Conservation (phyloP, 148 eudicot species). For the Vaccinium myrtillus region DNA sequence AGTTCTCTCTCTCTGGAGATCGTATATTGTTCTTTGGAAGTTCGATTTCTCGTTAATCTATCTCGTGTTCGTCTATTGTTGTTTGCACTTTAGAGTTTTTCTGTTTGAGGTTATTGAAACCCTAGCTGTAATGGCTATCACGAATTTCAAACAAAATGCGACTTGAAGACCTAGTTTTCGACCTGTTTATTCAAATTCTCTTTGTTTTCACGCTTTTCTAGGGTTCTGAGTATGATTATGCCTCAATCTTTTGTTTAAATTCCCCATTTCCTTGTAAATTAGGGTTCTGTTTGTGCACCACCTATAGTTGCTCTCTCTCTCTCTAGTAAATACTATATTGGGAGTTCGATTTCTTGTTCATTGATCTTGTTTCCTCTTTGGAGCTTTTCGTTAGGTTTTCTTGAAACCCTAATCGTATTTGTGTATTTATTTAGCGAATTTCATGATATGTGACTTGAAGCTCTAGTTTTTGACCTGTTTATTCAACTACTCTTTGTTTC, state of each 20-base stretch:
- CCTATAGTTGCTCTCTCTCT: not conserved
- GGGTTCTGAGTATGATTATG: not conserved
- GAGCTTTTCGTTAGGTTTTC: not conserved
- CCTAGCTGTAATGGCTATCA: not conserved
- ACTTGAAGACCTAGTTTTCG: not conserved
- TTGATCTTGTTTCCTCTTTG: not conserved
- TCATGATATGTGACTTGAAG: not conserved
- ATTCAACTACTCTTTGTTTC: not conserved
- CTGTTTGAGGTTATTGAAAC: conserved; percentile 11
- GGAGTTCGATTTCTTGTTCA: not conserved
- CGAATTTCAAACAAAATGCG: not conserved
- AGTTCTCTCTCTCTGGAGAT: conserved; percentile 17
- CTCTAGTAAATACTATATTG: not conserved
- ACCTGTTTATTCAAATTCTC: not conserved
- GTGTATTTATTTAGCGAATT: not conserved
- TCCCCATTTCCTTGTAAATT: not conserved
- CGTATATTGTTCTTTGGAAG: no score
- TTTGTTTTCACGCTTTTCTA: not conserved
- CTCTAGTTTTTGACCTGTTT: conserved; percentile 21
- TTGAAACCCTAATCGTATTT: conserved; percentile 23
- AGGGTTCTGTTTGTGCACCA: not conserved
- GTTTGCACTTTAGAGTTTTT: not conserved
- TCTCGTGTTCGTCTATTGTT: not conserved
- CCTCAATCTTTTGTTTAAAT: not conserved
- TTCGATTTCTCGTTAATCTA: not conserved